Base-by-base conservation (phyloP, 2,329 filamentous ascomycete genomes). In the Dryadomyces quercus-mongolicae region DNA sequence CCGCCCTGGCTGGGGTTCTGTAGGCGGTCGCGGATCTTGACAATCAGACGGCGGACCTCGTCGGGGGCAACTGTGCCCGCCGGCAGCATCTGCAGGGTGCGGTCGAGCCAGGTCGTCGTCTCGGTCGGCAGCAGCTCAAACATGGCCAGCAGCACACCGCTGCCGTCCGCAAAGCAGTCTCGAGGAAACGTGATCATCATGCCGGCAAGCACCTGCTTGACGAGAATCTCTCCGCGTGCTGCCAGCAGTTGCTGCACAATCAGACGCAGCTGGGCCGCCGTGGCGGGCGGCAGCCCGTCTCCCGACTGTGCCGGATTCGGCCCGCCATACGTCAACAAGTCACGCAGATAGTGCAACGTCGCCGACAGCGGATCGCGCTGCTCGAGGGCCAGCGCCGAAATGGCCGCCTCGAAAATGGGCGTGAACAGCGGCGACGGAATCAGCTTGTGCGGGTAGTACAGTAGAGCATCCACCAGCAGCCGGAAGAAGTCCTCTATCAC, bases 111-210 rank as follows among this genome's bases (percentile, higher is more conserved):
- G 6, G 74, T 68, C 1, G 86, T 82, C 15, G 90, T 88, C 64
- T 93, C 80, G 53, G 81, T 74, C 0, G 93, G 93, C 64, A 94
- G 74, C 44, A 97, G 73, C 67, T 95, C 86, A 65, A 98, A 95
- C 59, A 97, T 76, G 3, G 85, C 84, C 57, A 98, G 81, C 52
- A 98, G 72, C n/a, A 95, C 88, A 5, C 90, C 91, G 50, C 89
- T 95, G 16, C 90, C 91, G 65, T 98, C 93, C 0, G 91, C 85
- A 65, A 97, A 95, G 70, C 91, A 96, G 67, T 97, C 93, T 46
- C 88, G 82, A 0, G 93, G 94, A 71, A 98, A 98, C 0, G 86
- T 94, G 67, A 96, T 96, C 92, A 98, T 97, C 91, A 98, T 95
- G 57, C 93, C 93, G 1, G 91, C 93, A 72, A 98, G 77, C 55